A percentile compares a stretch with the other conserved stretches of the same genome.
Conservation (phyloP, 129 eudicot genomes). For the Flaveria robusta region DNA sequence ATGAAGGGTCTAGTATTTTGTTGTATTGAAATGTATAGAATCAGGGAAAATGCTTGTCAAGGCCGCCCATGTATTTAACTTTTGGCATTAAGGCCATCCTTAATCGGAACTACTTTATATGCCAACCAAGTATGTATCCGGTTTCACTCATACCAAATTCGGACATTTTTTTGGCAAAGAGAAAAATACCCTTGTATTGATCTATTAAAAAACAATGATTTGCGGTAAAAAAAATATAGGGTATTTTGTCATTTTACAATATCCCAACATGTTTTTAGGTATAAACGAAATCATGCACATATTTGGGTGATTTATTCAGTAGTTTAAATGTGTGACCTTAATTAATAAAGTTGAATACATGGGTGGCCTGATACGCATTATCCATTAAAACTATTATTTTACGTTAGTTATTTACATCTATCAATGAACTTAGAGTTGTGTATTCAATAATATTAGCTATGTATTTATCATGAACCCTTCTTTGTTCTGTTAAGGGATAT, state of each 20-base stretch:
- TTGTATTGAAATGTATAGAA: slow-evolving; percentile 11
- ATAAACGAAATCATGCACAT: neutral
- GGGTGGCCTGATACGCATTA: neutral
- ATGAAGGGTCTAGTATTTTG: neutral
- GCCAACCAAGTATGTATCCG: neutral
- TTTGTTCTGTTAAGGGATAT: slow-evolving; percentile 3
- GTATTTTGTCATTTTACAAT: neutral
- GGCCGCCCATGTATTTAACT: neutral
- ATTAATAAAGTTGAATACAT: neutral
- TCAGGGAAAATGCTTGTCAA: slow-evolving; percentile 4
- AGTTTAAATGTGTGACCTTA: neutral
- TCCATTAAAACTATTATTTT: neutral
- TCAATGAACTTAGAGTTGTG: neutral
- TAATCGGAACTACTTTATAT: neutral
- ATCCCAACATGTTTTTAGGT: neutral
- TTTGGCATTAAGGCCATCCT: neutral
- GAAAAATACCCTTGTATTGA: neutral
- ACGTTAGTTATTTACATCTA: neutral
- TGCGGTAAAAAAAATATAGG: neutral
- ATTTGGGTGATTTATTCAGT: neutral
- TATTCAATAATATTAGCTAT: slow-evolving; percentile 9
- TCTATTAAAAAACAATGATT: neutral
- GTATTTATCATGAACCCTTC: slow-evolving; percentile 14
- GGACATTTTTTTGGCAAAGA: neutral
- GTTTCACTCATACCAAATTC: neutral